Evolutionary conservation across 2,329 filamentous ascomycete genomes (phyloP), one percentile per base, ranked within the genome.

Genomic region (Blastomyces gilchristii): DNA sequence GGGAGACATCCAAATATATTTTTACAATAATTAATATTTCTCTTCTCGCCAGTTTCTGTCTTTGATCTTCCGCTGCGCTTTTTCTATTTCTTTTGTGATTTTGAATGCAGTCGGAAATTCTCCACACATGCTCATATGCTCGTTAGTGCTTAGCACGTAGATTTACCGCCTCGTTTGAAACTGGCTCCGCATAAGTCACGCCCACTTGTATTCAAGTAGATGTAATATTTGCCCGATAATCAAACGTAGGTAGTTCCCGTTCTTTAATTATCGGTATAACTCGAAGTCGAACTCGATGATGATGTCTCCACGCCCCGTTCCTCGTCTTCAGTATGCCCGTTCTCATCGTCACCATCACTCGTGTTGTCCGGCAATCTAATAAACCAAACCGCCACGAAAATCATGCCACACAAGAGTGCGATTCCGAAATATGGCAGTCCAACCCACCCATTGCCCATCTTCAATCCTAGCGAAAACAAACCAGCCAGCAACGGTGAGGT

Each of bases 361-460:
- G 18, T 18, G 7, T 9, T 45, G 49, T 16, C 41, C 5, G 65
- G 65, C 41, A 67, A 25, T 47, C 58, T 57, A 18, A 67, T 58
- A n/a, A 22, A 57, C 57, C 58, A 63, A 57, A 67, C 41, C 12
- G 63, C 62, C 12, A 64, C 41, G 8, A 39, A 50, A 60, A 66
- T 53, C 28, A 65, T 22, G 14, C 60, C 65, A 66, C 77, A 76
- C 25, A 75, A 64, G 1, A 69, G 63, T 34, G 73, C 71, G 2
- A 74, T 75, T 63, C 76, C 73, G 68, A 77, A 73, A 72, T 76
- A 82, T 0, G 80, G 79, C 47, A 82, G 64, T 6, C 80, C 80
- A 45, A 80, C 72, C 80, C 79, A 82, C 5, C 70, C 65, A 3
- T 75, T 75, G 1, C 79, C 80, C 8, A 80, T 62, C 12, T 77